Conservation (phyloP, 2,329 filamentous ascomycete species). For the Diaporthe citrichinensis region DNA sequence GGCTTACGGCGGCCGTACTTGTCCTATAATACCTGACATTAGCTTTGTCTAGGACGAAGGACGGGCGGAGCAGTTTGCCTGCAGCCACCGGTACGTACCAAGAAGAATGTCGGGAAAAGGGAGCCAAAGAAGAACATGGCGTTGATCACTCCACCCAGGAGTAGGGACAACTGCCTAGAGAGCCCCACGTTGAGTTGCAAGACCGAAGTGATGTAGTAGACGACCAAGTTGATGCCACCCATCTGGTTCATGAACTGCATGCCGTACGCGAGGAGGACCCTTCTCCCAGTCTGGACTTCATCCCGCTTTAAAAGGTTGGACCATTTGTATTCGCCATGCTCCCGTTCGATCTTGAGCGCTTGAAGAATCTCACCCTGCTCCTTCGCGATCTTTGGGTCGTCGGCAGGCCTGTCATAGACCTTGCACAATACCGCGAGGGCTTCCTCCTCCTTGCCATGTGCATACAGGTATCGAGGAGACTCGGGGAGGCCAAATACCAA, state of each 20-base stretch:
- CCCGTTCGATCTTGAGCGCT: constrained; percentile 43
- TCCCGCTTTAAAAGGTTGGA: constrained; percentile 59
- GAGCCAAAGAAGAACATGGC: constrained; percentile 57
- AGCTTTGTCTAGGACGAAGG: neutral
- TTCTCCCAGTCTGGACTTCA: constrained; percentile 56
- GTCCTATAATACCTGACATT: neutral
- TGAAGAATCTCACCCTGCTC: constrained; percentile 57
- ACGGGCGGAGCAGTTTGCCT: no score
- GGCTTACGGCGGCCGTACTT: constrained; percentile 54
- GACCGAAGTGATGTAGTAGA: constrained; percentile 54
- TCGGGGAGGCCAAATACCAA: constrained; percentile 49
- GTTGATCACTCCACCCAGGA: constrained; percentile 55
- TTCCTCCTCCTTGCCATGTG: constrained; percentile 48
- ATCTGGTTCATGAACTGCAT: constrained; percentile 66
- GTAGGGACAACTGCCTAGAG: constrained; percentile 48
- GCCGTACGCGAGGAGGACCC: constrained; percentile 62
- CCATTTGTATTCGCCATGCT: constrained; percentile 53
- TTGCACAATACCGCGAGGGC: constrained; percentile 49
- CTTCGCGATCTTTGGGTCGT: constrained; percentile 54
- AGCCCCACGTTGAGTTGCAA: constrained; percentile 53
- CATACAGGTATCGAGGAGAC: constrained; percentile 49
- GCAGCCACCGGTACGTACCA: neutral
- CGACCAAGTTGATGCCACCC: constrained; percentile 61
- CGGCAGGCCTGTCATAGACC: constrained; percentile 58
- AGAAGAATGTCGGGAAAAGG: constrained; percentile 38